phyloP scores from a whole-genome alignment of 1,284 basidiomycete genomes.

The Leccinum olivaceoglutinosum region DNA sequence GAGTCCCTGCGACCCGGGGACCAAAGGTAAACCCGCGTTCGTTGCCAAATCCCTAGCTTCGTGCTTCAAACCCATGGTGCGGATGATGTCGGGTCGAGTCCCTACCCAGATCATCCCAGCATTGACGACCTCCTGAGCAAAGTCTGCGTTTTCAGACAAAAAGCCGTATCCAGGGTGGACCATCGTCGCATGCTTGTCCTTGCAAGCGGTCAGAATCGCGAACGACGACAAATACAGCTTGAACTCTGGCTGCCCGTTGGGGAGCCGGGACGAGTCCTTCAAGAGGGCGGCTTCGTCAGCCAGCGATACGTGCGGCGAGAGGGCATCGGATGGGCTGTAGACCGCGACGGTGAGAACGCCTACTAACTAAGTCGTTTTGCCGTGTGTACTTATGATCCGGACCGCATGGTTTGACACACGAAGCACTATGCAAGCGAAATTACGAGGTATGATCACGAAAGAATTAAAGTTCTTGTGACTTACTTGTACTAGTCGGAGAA shows the following conservation, averaged over 20 bases:
- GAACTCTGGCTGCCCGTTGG: conserved; percentile 28
- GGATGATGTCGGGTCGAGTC: conserved; percentile 49
- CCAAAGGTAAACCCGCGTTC: conserved; percentile 46
- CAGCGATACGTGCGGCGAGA: conserved; percentile 47
- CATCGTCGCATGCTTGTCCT: conserved; percentile 43
- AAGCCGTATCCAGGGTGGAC: conserved; percentile 69
- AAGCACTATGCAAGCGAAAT: too few species aligned
- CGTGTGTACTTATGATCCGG: conserved; percentile 45
- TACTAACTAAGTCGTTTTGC: conserved; percentile 35
- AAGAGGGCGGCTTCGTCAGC: conserved; percentile 46
- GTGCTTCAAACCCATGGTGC: conserved; percentile 60
- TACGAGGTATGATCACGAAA: too few species aligned
- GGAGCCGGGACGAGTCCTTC: conserved; percentile 15
- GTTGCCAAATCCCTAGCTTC: conserved; percentile 48
- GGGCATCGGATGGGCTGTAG: conserved; percentile 50
- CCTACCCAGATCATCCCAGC: conserved; percentile 58
- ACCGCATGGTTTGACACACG: conserved; percentile 30
- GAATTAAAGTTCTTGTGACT: too few species aligned
- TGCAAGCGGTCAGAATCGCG: conserved; percentile 42
- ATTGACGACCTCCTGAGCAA: conserved; percentile 45
- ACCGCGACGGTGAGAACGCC: conserved; percentile 46
- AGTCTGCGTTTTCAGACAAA: conserved; percentile 59
- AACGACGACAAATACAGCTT: conserved; percentile 40
- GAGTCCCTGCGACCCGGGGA: conserved; percentile 53
- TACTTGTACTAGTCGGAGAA: too few species aligned